A percentile compares a stretch with the other conserved stretches of the same genome.
These are phyloP conservation scores for Fusarium solani-melongenae DNA, from an alignment of 2,329 filamentous ascomycete genomes.

Conservation along the genomic window DNA sequence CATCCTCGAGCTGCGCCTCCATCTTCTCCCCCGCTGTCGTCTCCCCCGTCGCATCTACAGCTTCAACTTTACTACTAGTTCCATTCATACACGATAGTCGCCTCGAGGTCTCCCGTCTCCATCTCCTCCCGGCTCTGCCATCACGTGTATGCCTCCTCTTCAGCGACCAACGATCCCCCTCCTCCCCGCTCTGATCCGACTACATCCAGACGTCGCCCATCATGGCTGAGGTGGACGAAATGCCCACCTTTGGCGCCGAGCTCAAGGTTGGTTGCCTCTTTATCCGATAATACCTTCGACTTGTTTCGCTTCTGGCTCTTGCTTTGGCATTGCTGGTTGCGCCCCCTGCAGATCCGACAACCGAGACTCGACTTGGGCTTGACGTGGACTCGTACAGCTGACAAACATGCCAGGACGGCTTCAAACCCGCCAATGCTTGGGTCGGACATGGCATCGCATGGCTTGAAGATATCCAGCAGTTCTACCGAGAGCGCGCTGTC, in stretches of 20 bases:
- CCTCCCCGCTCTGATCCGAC: constrained; percentile 25
- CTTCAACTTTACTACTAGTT: constrained; percentile 19
- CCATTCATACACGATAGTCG: constrained; percentile 4
- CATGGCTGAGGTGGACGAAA: constrained; percentile 86
- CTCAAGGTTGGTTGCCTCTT: constrained; percentile 75
- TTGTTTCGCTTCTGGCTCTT: background rate
- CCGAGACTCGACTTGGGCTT: constrained; percentile 11
- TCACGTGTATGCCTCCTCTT: constrained; percentile 36
- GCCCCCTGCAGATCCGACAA: constrained; percentile 6
- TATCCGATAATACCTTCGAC: background rate
- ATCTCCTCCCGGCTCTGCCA: constrained; percentile 4
- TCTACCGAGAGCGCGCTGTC: constrained; percentile 92
- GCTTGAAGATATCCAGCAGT: constrained; percentile 96
- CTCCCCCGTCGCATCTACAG: constrained; percentile 14
- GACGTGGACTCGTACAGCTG: constrained; percentile 2
- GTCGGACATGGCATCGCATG: constrained; percentile 88
- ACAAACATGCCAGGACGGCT: constrained; percentile 77
- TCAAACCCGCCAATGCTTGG: constrained; percentile 95
- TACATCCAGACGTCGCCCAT: constrained; percentile 35
- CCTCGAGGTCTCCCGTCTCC: background rate
- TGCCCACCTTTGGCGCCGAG: constrained; percentile 91
- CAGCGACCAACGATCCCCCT: constrained; percentile 28
- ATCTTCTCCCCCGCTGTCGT: constrained; percentile 27
- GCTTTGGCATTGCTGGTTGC: constrained; percentile 14
- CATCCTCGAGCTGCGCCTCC: constrained; percentile 32